Evolutionary conservation across 495 filamentous ascomycete species (phyloP).

Genomic region (Podospora comata): DNA sequence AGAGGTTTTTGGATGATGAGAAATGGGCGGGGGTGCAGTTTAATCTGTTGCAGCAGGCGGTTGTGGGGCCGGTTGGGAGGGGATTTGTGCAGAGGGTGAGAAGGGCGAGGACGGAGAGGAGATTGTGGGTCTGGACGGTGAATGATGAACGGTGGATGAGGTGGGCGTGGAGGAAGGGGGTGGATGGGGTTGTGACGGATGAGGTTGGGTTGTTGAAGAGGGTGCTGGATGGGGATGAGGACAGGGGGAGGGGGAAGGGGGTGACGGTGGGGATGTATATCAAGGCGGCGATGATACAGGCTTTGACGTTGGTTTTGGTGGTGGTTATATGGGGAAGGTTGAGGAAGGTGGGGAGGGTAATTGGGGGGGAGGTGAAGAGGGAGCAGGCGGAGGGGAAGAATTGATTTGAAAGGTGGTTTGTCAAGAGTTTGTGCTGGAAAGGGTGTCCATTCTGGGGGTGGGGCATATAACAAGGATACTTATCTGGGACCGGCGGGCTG

Average conservation of each 20-base stretch:
- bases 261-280: conserved; percentile 18
- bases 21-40: conserved; percentile 60
- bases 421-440: background rate
- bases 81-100: conserved; percentile 59
- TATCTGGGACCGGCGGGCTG: background rate
- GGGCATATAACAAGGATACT: background rate
- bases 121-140: conserved; percentile 79
- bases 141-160: conserved; percentile 72
- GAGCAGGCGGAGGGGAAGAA: background rate
- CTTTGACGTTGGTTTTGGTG: conserved; percentile 14
- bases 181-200: conserved; percentile 58
- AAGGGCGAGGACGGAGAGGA: conserved; percentile 47
- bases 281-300: conserved; percentile 24
- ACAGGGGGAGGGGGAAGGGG: conserved; percentile 4
- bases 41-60: conserved; percentile 65
- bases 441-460: background rate
- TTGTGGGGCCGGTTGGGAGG: conserved; percentile 61
- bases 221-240: conserved; percentile 35
- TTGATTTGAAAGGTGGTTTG: conserved; percentile 1
- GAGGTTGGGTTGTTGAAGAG: conserved; percentile 48
- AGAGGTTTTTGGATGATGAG: conserved; percentile 54
- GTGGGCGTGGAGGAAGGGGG: conserved; percentile 54
- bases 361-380: background rate
- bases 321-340: conserved; percentile 21
- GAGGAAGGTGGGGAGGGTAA: conserved; percentile 5